Conservation (phyloP, 192 early-diverging fungal genomes). For the Martensiomyces pterosporus region DNA sequence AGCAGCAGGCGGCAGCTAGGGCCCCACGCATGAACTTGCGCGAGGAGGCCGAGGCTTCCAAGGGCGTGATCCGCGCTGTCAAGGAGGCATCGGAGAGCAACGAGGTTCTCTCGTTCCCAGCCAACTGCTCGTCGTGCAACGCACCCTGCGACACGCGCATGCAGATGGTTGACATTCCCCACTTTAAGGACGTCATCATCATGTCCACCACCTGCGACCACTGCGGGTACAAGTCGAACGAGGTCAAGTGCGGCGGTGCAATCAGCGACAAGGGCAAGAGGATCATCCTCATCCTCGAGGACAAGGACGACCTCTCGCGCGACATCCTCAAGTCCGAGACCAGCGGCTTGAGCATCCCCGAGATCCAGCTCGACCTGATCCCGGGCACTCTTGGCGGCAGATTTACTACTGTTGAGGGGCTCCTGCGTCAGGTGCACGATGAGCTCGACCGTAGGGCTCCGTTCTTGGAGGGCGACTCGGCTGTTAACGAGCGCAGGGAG, state of each 20-base stretch:
- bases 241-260: conserved; percentile 92
- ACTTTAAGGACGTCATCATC: conserved; percentile 94
- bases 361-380: conserved; percentile 80
- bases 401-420: conserved; percentile 94
- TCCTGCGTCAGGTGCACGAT: conserved; percentile 82
- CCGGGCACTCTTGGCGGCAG: conserved; percentile 89
- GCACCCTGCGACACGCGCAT: conserved; percentile 78
- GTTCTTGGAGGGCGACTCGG: conserved; percentile 72
- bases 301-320: conserved; percentile 81
- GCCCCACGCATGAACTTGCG: conserved; percentile 18
- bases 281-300: conserved; percentile 78
- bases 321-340: conserved; percentile 96
- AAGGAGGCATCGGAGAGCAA: conserved; percentile 60
- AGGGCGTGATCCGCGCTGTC: conserved; percentile 22
- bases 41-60: conserved; percentile 43
- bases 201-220: conserved; percentile 89
- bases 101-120: conserved; percentile 77
- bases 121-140: conserved; percentile 82
- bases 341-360: conserved; percentile 84
- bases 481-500: conserved; percentile 45
- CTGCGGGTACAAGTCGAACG: conserved; percentile 94
- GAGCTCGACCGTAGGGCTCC: conserved; percentile 67
- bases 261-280: conserved; percentile 72
- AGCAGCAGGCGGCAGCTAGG: conserved; percentile 10
- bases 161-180: conserved; percentile 88